Percentiles rank a stretch among this genome's conserved stretches.
These are phyloP conservation scores for Hyphopichia buzzinii DNA, from an alignment of 1,139 yeast genomes.

Conservation along the genomic window DNA sequence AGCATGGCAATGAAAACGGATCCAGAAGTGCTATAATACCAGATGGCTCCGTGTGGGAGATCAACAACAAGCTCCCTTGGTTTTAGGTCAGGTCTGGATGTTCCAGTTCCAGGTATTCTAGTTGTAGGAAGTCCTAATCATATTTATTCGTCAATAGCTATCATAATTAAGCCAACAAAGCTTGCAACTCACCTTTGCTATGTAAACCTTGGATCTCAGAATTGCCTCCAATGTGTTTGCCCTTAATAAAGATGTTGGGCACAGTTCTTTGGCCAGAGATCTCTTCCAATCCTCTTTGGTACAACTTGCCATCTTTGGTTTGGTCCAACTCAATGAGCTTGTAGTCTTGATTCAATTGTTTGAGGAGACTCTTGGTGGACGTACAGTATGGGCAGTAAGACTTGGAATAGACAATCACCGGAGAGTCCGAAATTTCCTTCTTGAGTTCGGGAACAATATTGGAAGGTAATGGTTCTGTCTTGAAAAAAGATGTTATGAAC, in stretches of 20 bases:
- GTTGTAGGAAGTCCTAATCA: not conserved
- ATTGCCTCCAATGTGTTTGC: conserved; percentile 88
- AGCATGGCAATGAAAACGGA: conserved; percentile 27
- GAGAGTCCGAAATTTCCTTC: conserved; percentile 14
- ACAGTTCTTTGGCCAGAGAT: conserved; percentile 85
- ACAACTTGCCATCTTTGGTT: conserved; percentile 19
- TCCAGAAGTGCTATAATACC: conserved; percentile 36
- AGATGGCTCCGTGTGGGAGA: conserved; percentile 42
- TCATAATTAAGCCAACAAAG: conserved; percentile 7
- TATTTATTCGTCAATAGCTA: not conserved
- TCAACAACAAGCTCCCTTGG: conserved; percentile 47
- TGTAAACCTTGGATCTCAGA: conserved; percentile 67
- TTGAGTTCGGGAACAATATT: conserved; percentile 18
- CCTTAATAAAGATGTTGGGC: conserved; percentile 80
- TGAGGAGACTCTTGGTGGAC: conserved; percentile 20
- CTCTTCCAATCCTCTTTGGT: conserved; percentile 68
- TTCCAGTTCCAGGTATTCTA: not conserved
- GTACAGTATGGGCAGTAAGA: conserved; percentile 31
- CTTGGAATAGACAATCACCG: conserved; percentile 24
- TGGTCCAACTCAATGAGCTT: conserved; percentile 24
- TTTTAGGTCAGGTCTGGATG: no score
- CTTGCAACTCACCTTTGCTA: conserved; percentile 13
- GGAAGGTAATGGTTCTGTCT: conserved; percentile 15
- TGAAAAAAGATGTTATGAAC: conserved; percentile 15
- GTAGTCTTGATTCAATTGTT: conserved; percentile 12